Conservation (phyloP, 305 asterid genomes). For the Stenogyne calaminthoides region DNA sequence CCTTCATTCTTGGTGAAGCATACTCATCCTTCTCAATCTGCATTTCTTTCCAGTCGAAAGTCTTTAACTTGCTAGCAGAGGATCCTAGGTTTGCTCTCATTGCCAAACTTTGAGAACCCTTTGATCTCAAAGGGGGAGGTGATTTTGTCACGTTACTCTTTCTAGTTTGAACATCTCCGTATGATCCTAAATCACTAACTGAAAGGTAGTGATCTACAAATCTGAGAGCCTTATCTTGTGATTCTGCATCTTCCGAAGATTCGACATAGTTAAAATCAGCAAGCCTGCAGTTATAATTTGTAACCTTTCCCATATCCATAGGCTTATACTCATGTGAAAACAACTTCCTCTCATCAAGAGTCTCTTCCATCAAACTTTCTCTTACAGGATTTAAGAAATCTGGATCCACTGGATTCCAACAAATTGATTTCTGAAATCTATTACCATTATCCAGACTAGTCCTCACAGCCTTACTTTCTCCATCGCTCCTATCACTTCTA, state of each 20-base stretch:
- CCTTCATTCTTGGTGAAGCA: conserved; percentile 28
- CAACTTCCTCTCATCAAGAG: conserved; percentile 32
- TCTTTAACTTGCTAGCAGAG: conserved; percentile 35
- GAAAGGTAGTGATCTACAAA: conserved; percentile 74
- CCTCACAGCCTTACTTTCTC: conserved; percentile 30
- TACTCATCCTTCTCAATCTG: conserved; percentile 35
- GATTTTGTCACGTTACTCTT: conserved; percentile 36
- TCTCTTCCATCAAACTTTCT: conserved; percentile 27
- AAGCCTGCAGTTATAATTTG: conserved; percentile 28
- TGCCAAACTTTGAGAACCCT: conserved; percentile 67
- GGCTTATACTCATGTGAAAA: conserved; percentile 29
- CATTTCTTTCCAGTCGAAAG: conserved; percentile 67
- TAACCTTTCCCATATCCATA: conserved; percentile 31
- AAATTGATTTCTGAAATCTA: conserved; percentile 33
- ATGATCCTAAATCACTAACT: conserved; percentile 39
- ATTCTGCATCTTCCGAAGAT: conserved; percentile 54
- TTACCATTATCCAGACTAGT: conserved; percentile 23
- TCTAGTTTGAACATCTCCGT: conserved; percentile 33
- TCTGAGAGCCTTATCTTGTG: conserved; percentile 55
- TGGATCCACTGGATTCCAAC: conserved; percentile 7
- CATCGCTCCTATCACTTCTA: conserved; percentile 29
- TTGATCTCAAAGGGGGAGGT: conserved; percentile 54
- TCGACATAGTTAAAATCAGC: conserved; percentile 31
- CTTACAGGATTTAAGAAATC: conserved; percentile 27
- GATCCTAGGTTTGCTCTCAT: conserved; percentile 43